Evolutionary conservation across 208 protist genomes (phyloP).

Genomic region (Acanthamoeba rhysodes): DNA sequence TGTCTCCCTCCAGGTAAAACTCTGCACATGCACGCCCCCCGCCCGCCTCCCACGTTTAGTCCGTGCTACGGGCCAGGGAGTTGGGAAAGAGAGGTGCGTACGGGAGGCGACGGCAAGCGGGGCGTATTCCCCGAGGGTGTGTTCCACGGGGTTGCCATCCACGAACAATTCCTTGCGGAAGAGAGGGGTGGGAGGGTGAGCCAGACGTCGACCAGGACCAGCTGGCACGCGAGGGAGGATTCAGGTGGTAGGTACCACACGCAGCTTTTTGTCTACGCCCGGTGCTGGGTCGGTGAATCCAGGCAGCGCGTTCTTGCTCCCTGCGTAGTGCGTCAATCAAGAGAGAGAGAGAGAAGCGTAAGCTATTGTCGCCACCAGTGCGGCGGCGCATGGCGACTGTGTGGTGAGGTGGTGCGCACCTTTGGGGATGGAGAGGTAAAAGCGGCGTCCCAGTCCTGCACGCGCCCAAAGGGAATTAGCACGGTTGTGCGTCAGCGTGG

Average conservation of each 20-base stretch:
- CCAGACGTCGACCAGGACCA: too few species aligned
- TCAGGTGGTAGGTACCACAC: neutral
- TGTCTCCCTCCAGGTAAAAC: neutral
- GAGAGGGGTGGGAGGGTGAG: neutral
- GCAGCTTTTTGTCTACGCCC: neutral
- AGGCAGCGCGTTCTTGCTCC: conserved; percentile 29
- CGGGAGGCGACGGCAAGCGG: neutral
- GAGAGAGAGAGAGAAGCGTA: neutral
- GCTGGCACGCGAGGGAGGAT: too few species aligned
- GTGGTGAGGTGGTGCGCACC: neutral
- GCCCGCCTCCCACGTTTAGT: too few species aligned
- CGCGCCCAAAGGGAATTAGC: too few species aligned
- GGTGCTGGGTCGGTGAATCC: neutral
- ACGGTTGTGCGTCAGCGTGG: too few species aligned
- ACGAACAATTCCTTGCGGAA: neutral
- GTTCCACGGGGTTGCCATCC: neutral
- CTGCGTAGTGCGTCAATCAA: neutral
- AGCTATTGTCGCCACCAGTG: neutral
- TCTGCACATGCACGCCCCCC: too few species aligned
- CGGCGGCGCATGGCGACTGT: neutral
- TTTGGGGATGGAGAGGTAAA: conserved; percentile 4
- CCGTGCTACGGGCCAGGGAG: too few species aligned
- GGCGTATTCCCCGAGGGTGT: neutral
- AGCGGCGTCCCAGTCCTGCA: neutral
- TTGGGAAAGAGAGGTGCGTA: neutral